A percentile compares a stretch with the other conserved stretches of the same genome.
Conservation (phyloP, 768 basidiomycete species). For the Mycena belliarum region DNA sequence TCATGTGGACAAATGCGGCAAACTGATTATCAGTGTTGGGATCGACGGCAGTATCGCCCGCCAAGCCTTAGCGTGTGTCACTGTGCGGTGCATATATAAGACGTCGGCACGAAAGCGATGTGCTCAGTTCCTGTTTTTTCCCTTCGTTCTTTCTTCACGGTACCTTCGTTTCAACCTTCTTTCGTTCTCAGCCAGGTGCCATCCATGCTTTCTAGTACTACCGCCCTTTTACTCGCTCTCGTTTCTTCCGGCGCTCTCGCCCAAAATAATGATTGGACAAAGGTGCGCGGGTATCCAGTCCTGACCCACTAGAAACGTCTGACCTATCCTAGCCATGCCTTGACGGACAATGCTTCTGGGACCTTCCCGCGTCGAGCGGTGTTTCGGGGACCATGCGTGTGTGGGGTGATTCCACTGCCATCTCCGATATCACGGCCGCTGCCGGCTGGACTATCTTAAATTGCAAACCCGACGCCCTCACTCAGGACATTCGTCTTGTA, state of each 20-base stretch:
- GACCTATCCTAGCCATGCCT: constrained; percentile 9
- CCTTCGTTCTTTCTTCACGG: neutral
- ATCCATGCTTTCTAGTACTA: constrained; percentile 21
- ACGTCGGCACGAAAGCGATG: neutral
- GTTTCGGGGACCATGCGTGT: constrained; percentile 18
- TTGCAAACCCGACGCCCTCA: constrained; percentile 29
- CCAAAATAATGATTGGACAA: constrained; percentile 22
- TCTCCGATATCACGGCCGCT: constrained; percentile 29
- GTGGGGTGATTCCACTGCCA: constrained; percentile 22
- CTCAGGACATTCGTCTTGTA: constrained; percentile 31
- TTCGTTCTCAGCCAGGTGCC: constrained; percentile 16
- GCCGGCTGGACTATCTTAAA: constrained; percentile 41
- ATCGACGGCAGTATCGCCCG: neutral
- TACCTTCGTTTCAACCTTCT: neutral
- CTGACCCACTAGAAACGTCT: neutral
- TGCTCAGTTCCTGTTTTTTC: neutral
- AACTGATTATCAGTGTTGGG: too few relatives aligned
- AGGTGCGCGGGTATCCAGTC: neutral
- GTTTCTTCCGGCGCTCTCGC: constrained; percentile 17
- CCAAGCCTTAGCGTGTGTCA: too few relatives aligned
- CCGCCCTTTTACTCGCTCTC: constrained; percentile 12
- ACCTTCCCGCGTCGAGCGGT: constrained; percentile 11
- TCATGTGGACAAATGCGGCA: too few relatives aligned
- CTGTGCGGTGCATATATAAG: too few relatives aligned
- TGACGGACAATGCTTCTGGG: constrained; percentile 17